Percentiles rank a stretch among this genome's conserved stretches.
phyloP scores from a whole-genome alignment of 306 rosid species.

The Leucaena leucocephala region DNA sequence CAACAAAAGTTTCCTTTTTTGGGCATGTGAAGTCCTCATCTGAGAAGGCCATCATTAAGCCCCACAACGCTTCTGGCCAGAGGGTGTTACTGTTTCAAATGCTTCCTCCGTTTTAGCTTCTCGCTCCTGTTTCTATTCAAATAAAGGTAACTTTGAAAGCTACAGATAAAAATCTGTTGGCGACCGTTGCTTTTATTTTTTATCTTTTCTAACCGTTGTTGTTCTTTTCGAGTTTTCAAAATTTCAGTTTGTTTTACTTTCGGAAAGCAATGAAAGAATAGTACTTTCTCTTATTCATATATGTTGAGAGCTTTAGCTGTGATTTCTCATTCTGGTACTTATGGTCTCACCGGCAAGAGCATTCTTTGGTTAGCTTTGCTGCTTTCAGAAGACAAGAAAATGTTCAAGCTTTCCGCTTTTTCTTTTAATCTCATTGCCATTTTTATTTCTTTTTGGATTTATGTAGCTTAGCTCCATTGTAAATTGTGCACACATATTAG shows the following conservation, averaged over 20 bases:
- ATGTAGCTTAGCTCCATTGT: slow-evolving; percentile 13
- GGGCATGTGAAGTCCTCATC: slow-evolving; percentile 28
- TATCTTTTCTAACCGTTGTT: slow-evolving; percentile 43
- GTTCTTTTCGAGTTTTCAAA: slow-evolving; percentile 40
- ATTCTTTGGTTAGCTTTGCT: slow-evolving; percentile 55
- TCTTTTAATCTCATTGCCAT: slow-evolving; percentile 25
- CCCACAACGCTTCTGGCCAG: slow-evolving; percentile 58
- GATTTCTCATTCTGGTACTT: slow-evolving; percentile 44
- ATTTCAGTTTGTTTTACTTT: slow-evolving; percentile 31
- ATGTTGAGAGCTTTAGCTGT: slow-evolving; percentile 32
- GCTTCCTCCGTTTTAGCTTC: slow-evolving; percentile 19
- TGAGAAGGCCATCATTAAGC: slow-evolving; percentile 29
- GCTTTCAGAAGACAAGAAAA: slow-evolving; percentile 39
- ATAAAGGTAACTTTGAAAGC: slow-evolving; percentile 43
- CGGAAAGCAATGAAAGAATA: slow-evolving; percentile 33
- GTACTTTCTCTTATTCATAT: slow-evolving; percentile 38
- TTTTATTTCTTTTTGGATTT: neutral
- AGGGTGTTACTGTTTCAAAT: slow-evolving; percentile 73
- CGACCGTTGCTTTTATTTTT: slow-evolving; percentile 50
- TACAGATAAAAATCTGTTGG: slow-evolving; percentile 21
- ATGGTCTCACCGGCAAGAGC: slow-evolving; percentile 49
- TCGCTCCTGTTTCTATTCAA: slow-evolving; percentile 59
- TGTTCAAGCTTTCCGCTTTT: slow-evolving; percentile 36
- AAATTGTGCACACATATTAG: slow-evolving; percentile 28
- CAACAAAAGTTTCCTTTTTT: slow-evolving; percentile 40